Conservation (phyloP, 768 basidiomycete species). For the Tulasnella sp. region DNA sequence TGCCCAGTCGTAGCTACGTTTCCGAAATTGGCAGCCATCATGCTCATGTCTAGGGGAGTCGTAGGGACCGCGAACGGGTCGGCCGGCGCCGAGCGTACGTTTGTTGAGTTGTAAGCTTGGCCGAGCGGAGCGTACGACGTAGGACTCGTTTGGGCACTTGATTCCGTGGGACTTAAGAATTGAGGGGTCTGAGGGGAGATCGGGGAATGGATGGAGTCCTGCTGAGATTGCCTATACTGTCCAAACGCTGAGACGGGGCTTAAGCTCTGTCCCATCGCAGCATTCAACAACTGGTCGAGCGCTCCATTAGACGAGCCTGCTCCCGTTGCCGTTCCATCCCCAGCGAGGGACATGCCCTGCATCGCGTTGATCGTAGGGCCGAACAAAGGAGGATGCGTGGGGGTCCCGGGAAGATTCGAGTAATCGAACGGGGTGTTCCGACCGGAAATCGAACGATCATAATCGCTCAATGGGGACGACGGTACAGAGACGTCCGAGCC, state of each 20-base stretch:
- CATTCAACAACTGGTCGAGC: no score
- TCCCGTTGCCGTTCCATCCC: not conserved
- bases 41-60: not conserved
- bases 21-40: not conserved
- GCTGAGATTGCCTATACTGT: not conserved
- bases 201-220: not conserved
- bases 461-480: not conserved
- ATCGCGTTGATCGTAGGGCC: no score
- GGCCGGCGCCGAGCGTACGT: not conserved
- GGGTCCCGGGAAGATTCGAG: not conserved
- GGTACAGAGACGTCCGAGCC: not conserved
- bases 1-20: no score
- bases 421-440: not conserved
- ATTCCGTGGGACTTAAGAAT: not conserved
- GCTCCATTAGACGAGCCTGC: not conserved
- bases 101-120: not conserved
- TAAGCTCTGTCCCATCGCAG: not conserved
- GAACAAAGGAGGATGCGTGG: not conserved
- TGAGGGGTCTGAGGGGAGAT: not conserved
- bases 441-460: not conserved
- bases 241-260: not conserved
- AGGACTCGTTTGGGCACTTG: not conserved
- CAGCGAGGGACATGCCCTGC: no score
- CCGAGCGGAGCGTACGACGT: not conserved
- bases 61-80: not conserved